These are phyloP conservation scores for Neurospora sp. DNA, from an alignment of 495 filamentous ascomycete species.

Conservation along the genomic window DNA sequence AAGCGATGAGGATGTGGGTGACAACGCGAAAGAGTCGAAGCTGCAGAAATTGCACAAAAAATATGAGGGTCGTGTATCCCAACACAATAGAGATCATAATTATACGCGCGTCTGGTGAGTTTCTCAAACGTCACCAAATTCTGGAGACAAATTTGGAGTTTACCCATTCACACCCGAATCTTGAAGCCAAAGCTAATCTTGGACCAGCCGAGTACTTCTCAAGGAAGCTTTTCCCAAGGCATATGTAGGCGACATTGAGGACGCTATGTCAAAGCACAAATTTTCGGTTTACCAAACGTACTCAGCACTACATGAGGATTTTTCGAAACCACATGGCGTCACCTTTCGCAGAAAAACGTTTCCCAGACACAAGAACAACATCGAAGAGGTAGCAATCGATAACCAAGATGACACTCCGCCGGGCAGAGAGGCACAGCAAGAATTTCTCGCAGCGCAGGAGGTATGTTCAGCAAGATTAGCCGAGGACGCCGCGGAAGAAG, in stretches of 20 bases:
- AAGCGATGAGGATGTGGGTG: conserved; percentile 4
- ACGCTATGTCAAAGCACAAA: conserved; percentile 5
- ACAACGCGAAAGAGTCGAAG: conserved; percentile 5
- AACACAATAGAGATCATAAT: not conserved
- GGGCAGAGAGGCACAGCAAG: conserved; percentile 13
- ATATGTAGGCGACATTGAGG: conserved; percentile 11
- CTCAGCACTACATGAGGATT: conserved; percentile 14
- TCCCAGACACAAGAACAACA: conserved; percentile 4
- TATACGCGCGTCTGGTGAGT: not conserved
- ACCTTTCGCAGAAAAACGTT: not conserved
- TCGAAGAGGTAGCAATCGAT: conserved; percentile 13
- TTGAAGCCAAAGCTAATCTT: not conserved
- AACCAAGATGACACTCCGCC: not conserved
- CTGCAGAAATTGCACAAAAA: not conserved
- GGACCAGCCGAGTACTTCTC: conserved; percentile 14
- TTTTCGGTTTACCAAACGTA: conserved; percentile 22
- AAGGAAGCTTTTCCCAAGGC: conserved; percentile 14
- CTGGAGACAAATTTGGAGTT: not conserved
- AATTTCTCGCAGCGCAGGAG: conserved; percentile 18
- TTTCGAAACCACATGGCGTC: conserved; percentile 4
- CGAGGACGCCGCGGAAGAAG: conserved; percentile 19
- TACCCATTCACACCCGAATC: not conserved
- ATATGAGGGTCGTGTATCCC: not conserved
- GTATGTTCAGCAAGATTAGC: conserved; percentile 9
- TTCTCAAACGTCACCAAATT: not conserved